Evolutionary conservation across 495 filamentous ascomycete genomes (phyloP).

Genomic region (Xylaria acuta): DNA sequence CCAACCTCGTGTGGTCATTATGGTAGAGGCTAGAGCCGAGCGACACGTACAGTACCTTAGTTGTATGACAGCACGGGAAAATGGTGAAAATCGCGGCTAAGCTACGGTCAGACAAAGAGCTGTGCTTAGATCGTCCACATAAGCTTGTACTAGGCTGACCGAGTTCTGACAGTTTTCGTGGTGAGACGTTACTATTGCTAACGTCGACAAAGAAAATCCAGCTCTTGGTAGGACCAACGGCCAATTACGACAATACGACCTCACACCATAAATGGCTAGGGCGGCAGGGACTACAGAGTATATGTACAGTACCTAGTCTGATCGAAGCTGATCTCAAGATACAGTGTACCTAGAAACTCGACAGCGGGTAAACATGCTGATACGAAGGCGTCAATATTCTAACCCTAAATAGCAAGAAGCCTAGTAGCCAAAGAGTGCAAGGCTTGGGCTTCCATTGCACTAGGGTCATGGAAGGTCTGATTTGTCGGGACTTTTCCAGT

Average conservation of each 20-base stretch:
- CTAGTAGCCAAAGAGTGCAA: background rate
- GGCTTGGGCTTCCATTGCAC: background rate
- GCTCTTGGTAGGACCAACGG: background rate
- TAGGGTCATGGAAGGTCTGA: background rate
- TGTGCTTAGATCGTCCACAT: background rate
- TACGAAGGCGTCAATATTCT: background rate
- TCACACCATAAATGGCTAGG: background rate
- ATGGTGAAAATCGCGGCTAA: background rate
- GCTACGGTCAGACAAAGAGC: background rate
- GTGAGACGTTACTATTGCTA: constrained; percentile 7
- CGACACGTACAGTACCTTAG: constrained; percentile 4
- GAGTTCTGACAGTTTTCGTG: constrained; percentile 12
- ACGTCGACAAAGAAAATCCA: background rate
- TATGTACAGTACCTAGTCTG: too few species aligned
- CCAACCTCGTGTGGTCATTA: background rate
- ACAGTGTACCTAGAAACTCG: background rate
- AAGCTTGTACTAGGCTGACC: constrained; percentile 8
- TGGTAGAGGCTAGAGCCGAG: background rate
- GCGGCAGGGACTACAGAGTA: too few species aligned
- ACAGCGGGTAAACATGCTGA: background rate
- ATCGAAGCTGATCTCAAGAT: background rate
- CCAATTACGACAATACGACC: constrained; percentile 1
- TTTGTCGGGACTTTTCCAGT: background rate
- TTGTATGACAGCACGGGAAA: constrained; percentile 1
- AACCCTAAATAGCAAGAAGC: background rate